Conservation (phyloP, 192 early-diverging fungal species). For the Irineochytrium annulatum region DNA sequence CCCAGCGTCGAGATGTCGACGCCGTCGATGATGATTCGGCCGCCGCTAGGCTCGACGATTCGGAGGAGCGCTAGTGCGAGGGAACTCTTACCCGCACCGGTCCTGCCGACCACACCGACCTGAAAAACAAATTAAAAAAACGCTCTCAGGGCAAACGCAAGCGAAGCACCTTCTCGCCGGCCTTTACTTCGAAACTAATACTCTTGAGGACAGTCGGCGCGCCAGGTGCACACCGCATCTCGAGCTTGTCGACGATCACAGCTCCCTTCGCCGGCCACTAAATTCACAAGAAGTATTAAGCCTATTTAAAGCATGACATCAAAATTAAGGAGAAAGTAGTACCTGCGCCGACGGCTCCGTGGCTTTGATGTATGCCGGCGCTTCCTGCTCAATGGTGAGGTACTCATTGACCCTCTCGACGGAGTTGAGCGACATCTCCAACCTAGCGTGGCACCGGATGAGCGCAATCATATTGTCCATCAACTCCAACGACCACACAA, state of each 20-base stretch:
- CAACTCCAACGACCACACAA: conserved; percentile 75
- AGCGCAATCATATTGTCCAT: conserved; percentile 42
- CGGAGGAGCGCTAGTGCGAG: conserved; percentile 30
- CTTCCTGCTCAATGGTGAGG: conserved; percentile 69
- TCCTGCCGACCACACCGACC: conserved; percentile 42
- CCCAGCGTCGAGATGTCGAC: conserved; percentile 59
- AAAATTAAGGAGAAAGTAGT: conserved; percentile 6
- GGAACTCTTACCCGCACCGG: conserved; percentile 58
- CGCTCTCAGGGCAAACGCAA: background rate
- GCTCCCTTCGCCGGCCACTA: conserved; percentile 63
- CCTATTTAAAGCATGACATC: background rate
- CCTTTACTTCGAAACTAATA: conserved; percentile 61
- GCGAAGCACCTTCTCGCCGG: conserved; percentile 49
- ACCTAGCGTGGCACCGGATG: conserved; percentile 42
- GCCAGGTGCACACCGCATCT: conserved; percentile 72
- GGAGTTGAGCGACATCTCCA: conserved; percentile 58
- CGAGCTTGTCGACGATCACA: conserved; percentile 62
- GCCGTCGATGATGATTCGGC: conserved; percentile 63
- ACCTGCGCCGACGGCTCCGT: conserved; percentile 19
- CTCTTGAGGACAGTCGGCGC: conserved; percentile 55
- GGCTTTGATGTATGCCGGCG: conserved; percentile 59
- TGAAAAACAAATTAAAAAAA: background rate
- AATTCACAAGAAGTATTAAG: background rate
- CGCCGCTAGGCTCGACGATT: conserved; percentile 27
- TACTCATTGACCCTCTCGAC: conserved; percentile 90